Evolutionary conservation across 805 yeast species (phyloP), one percentile per base, ranked within the genome.

Genomic region (Cyberlindnera mississippiensis): DNA sequence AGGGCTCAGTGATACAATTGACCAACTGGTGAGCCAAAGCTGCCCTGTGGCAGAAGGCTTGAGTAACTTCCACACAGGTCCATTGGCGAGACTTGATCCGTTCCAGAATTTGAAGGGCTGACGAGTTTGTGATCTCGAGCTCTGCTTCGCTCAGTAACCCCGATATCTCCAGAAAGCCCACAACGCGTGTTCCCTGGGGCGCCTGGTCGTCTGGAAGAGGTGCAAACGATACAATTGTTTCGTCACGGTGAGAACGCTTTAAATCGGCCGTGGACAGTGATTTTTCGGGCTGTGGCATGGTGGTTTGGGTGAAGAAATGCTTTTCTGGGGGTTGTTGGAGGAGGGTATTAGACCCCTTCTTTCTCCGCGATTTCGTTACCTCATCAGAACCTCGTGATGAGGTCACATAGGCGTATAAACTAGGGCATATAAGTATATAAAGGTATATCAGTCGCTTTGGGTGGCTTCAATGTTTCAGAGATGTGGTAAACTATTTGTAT

Each of bases 11-110:
- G 4, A 56, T 41, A 41, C 61, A 61, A 42, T 62, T 71, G 38
- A 60, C 57, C 44, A 80, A 59, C 50, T 78, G 83, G 43, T 78
- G 82, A 0, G 78, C 79, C n/a, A 76, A 56, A 3, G 77, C 68
- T 2, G 84, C 76, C 31, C 85, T 59, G 51, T 76, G 77, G 48
- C 76, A 69, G 55, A 73, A 79, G 1, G 84, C 83, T 4, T 55
- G 57, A 2, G 74, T 62, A 2, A 79, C 80, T 35, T 72, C 67
- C 1, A 61, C 55, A 1, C 80, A 51, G 2, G 66, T 52, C 66
- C 66, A 68, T 35, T 54, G 40, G 32, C 54, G 55, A 0, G 39
- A 9, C 28, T 53, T 59, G 34, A 69, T 59, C 4, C 58, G 51
- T 4, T 34, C 29, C 5, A 64, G 45, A 31, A 69, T 51, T 26